These are phyloP conservation scores for Paecilomyces niveus DNA, from an alignment of 2,329 filamentous ascomycete species.

Conservation along the genomic window DNA sequence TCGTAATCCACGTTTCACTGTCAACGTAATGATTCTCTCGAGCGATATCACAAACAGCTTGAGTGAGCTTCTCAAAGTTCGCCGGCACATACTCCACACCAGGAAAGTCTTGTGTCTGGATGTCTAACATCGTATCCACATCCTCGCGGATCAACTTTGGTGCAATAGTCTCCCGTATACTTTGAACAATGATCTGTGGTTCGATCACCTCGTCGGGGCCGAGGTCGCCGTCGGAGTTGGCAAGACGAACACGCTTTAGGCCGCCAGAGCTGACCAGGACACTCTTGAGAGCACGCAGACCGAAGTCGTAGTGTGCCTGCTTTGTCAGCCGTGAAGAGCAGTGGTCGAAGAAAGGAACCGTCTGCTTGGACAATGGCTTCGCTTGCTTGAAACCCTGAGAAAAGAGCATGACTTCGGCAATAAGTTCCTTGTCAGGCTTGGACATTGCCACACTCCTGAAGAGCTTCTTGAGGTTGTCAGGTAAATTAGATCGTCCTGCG, in stretches of 20 bases:
- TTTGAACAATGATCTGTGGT: conserved; percentile 97
- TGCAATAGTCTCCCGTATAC: conserved; percentile 94
- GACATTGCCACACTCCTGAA: conserved; percentile 99
- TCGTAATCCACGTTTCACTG: conserved; percentile 94
- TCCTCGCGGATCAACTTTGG: conserved; percentile 93
- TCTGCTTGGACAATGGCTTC: conserved; percentile 87
- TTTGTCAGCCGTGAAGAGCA: conserved; percentile 78
- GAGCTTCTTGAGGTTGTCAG: conserved; percentile 98
- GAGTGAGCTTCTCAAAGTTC: conserved; percentile 69
- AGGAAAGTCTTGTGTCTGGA: conserved; percentile 83
- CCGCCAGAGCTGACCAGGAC: conserved; percentile 96
- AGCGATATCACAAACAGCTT: conserved; percentile 75
- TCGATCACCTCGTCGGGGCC: conserved; percentile 70
- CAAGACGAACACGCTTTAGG: conserved; percentile 77
- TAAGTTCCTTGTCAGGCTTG: conserved; percentile 98
- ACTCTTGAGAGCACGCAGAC: conserved; percentile 94
- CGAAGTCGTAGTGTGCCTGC: conserved; percentile 98
- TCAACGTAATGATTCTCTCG: conserved; percentile 80
- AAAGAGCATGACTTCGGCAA: conserved; percentile 99
- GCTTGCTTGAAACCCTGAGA: conserved; percentile 98
- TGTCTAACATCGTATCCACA: conserved; percentile 76
- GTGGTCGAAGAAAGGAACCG: conserved; percentile 95
- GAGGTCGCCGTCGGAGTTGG: conserved; percentile 48
- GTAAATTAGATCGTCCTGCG: conserved; percentile 92
- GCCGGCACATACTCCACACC: conserved; percentile 89